Evolutionary conservation across 257 asterid genomes (phyloP).

Genomic region (Coffea canephora): DNA sequence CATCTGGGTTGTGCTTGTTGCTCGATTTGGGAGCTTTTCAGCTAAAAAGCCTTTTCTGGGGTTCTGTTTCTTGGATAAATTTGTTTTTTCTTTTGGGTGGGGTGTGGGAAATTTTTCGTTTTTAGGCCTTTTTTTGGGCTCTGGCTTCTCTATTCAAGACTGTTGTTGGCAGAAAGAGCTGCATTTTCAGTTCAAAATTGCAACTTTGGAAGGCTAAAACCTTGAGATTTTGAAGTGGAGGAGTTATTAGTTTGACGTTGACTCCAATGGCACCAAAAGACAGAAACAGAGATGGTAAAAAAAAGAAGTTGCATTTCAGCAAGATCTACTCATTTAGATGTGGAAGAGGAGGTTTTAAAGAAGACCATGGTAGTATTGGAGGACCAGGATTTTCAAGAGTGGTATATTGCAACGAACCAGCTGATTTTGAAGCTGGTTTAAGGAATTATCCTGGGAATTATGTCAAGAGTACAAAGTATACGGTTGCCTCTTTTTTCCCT

Average conservation of each 20-base stretch:
- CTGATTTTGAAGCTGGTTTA: conserved; percentile 36
- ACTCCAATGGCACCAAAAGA: conserved; percentile 20
- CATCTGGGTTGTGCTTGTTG: neutral
- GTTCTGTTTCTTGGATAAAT: neutral
- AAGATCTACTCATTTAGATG: conserved; percentile 72
- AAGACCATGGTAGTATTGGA: conserved; percentile 73
- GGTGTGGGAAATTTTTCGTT: conserved; percentile 4
- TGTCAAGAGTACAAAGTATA: conserved; percentile 76
- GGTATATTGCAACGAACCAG: conserved; percentile 72
- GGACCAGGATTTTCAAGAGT: conserved; percentile 91
- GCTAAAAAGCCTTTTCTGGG: conserved; percentile 5
- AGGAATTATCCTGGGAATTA: conserved; percentile 56
- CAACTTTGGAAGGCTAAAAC: neutral
- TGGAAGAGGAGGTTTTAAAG: conserved; percentile 46
- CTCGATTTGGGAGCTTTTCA: conserved; percentile 4
- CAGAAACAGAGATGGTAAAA: conserved; percentile 43
- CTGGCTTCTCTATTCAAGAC: neutral
- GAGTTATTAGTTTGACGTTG: conserved; percentile 1
- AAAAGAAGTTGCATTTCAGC: conserved; percentile 64
- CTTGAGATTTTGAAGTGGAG: neutral
- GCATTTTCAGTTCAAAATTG: conserved; percentile 10
- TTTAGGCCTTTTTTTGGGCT: conserved; percentile 12
- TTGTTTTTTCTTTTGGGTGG: conserved; percentile 8
- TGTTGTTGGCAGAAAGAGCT: neutral
- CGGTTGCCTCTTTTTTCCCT: conserved; percentile 78